A percentile compares a stretch with the other conserved stretches of the same genome.
Evolutionary conservation across 2,329 filamentous ascomycete genomes (phyloP).

Genomic region (Diaporthe longicolla): DNA sequence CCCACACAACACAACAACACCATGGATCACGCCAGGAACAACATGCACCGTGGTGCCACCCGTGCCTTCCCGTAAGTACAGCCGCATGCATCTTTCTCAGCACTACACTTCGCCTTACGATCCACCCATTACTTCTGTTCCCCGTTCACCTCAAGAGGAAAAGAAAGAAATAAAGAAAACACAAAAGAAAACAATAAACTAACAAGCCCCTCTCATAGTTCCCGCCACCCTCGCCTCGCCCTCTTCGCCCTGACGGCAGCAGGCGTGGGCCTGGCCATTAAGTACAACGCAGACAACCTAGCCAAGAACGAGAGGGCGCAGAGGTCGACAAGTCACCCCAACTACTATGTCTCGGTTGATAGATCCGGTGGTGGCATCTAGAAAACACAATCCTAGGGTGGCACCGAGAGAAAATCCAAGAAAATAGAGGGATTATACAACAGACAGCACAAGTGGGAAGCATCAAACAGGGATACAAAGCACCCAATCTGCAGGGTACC

Average conservation of each 20-base stretch:
- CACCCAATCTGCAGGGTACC: neutral
- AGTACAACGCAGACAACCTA: slow-evolving; percentile 55
- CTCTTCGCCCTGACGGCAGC: slow-evolving; percentile 52
- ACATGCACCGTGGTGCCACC: slow-evolving; percentile 33
- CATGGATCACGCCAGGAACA: slow-evolving; percentile 42
- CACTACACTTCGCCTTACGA: neutral
- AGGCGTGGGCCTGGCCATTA: slow-evolving; percentile 49
- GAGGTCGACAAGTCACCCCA: slow-evolving; percentile 53
- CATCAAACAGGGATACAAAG: neutral
- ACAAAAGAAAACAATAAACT: neutral
- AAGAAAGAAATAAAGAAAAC: neutral
- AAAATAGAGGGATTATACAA: no score
- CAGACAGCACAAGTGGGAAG: no score
- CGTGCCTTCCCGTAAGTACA: slow-evolving; percentile 43
- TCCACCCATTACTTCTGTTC: neutral
- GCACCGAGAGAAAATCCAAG: neutral
- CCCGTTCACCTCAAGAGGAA: neutral
- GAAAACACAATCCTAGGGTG: neutral
- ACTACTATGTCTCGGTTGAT: slow-evolving; percentile 66
- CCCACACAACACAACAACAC: neutral
- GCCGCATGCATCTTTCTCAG: neutral
- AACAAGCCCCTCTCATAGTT: slow-evolving; percentile 40
- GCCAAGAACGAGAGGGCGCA: slow-evolving; percentile 61
- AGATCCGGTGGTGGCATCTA: slow-evolving; percentile 64
- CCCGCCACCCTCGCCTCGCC: slow-evolving; percentile 57